These are phyloP conservation scores for Raphanus hybrid DNA, from an alignment of 441 rosid genomes.

Conservation along the genomic window DNA sequence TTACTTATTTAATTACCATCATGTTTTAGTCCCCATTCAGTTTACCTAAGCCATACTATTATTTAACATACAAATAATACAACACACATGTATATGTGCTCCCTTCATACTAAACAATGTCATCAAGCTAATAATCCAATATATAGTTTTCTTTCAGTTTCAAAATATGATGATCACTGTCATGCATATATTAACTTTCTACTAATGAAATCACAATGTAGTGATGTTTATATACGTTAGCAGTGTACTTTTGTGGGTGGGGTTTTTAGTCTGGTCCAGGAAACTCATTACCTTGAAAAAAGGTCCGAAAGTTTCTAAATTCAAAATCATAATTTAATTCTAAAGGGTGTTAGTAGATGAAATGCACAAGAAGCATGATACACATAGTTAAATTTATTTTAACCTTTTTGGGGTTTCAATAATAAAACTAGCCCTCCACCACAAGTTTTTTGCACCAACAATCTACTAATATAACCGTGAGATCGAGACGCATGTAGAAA, in stretches of 20 bases:
- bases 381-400: not conserved
- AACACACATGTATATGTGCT: not conserved
- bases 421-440: not conserved
- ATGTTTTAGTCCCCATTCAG: not conserved
- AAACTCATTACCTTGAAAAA: not conserved
- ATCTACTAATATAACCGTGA: conserved; percentile 6
- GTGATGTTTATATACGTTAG: not conserved
- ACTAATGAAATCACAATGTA: not conserved
- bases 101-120: not conserved
- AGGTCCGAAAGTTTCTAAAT: not conserved
- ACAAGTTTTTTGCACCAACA: conserved; percentile 5
- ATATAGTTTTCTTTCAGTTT: not conserved
- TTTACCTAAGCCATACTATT: not conserved
- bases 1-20: conserved; percentile 4
- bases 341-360: conserved; percentile 25
- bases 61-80: not conserved
- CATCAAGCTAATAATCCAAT: not conserved
- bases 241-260: not conserved
- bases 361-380: conserved; percentile 32
- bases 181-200: conserved; percentile 3
- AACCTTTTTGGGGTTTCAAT: not conserved
- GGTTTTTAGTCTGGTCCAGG: not conserved
- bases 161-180: not conserved
- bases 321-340: not conserved
- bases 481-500: not conserved